Conservation (phyloP, 2,329 filamentous ascomycete genomes). For the Trichoderma breve region DNA sequence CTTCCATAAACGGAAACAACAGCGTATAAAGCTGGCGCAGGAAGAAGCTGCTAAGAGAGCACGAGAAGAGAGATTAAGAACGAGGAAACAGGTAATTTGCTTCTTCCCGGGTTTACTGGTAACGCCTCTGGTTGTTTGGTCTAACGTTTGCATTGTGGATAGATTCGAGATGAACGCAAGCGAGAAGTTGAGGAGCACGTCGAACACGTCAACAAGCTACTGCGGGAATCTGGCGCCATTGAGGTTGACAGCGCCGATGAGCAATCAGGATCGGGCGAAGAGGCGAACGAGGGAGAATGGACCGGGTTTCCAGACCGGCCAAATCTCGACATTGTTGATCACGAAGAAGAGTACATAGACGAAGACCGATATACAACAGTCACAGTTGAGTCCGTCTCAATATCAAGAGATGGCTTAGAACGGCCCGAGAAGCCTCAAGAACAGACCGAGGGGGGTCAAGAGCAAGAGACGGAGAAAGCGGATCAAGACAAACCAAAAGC, state of each 20-base stretch:
- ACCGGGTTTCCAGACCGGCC: conserved; percentile 59
- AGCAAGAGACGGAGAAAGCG: conserved; percentile 29
- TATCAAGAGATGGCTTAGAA: conserved; percentile 70
- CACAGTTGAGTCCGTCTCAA: conserved; percentile 83
- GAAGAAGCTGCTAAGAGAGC: conserved; percentile 75
- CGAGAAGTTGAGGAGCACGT: conserved; percentile 81
- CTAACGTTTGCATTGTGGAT: not conserved
- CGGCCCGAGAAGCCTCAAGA: conserved; percentile 44
- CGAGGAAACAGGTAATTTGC: conserved; percentile 67
- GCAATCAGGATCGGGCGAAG: conserved; percentile 23
- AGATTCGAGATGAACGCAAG: conserved; percentile 83
- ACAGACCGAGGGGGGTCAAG: conserved; percentile 38
- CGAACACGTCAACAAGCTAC: conserved; percentile 67
- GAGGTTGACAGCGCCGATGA: conserved; percentile 32
- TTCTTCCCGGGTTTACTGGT: not conserved
- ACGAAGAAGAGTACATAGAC: conserved; percentile 92
- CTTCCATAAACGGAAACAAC: conserved; percentile 93
- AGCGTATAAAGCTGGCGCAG: conserved; percentile 80
- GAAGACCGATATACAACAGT: conserved; percentile 96
- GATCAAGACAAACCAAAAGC: conserved; percentile 33
- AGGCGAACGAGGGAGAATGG: conserved; percentile 58
- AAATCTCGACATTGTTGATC: conserved; percentile 58
- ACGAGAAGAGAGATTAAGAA: conserved; percentile 70
- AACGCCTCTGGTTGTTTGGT: not conserved
- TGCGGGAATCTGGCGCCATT: conserved; percentile 57